A percentile compares a stretch with the other conserved stretches of the same genome.
Evolutionary conservation across 495 filamentous ascomycete genomes (phyloP).

Genomic region (Alectoria sarmentosa): DNA sequence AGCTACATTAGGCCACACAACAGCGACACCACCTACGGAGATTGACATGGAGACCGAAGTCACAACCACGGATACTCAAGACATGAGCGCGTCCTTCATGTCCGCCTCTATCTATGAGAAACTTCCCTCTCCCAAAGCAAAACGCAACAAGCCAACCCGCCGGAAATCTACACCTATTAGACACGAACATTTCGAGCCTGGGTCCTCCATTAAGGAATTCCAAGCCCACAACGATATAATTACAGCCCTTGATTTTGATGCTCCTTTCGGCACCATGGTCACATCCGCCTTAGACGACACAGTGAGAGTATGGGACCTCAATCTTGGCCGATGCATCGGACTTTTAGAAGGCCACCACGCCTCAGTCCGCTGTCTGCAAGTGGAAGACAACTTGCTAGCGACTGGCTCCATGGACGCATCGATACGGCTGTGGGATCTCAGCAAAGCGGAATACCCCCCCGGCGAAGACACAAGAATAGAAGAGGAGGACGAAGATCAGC

Average conservation of each 20-base stretch:
- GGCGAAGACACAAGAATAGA: constrained; percentile 30
- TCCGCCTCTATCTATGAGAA: constrained; percentile 97
- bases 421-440: constrained; percentile 90
- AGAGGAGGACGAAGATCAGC: constrained; percentile 57
- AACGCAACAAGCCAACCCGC: constrained; percentile 56
- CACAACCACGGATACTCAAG: constrained; percentile 43
- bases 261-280: constrained; percentile 90
- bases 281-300: constrained; percentile 94
- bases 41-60: constrained; percentile 45
- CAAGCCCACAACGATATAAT: constrained; percentile 84
- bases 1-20: constrained; percentile 42
- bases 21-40: constrained; percentile 45
- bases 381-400: constrained; percentile 92
- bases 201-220: constrained; percentile 79
- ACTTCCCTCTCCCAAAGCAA: constrained; percentile 58
- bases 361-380: constrained; percentile 85
- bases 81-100: constrained; percentile 62
- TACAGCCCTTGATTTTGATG: constrained; percentile 90
- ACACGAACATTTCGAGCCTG: constrained; percentile 91
- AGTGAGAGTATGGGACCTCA: constrained; percentile 96
- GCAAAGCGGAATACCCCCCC: constrained; percentile 49
- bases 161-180: constrained; percentile 89
- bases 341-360: constrained; percentile 89
- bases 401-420: constrained; percentile 96
- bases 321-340: constrained; percentile 83